Conservation (phyloP, 23 red algal genomes). For the Gracilaria domingensis region DNA sequence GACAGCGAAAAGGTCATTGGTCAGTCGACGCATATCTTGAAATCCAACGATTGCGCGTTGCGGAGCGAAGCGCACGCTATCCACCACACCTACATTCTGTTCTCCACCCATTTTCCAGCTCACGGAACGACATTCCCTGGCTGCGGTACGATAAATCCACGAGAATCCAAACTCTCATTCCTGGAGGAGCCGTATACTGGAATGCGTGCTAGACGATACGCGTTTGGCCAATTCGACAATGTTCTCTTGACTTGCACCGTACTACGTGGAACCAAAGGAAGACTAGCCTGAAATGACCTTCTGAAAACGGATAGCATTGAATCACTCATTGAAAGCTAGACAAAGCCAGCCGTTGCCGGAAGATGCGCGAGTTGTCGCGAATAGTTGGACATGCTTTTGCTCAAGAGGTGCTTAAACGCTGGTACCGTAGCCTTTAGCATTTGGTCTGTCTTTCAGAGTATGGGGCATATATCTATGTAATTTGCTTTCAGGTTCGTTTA, state of each 20-base stretch:
- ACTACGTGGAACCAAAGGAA: not conserved
- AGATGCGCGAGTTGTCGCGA: too few relatives aligned
- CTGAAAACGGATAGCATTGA: not conserved
- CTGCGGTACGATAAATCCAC: slow-evolving; percentile 76
- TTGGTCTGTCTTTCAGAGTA: too few relatives aligned
- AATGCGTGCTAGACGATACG: not conserved
- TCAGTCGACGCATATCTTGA: slow-evolving; percentile 63
- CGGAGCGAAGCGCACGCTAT: slow-evolving; percentile 50
- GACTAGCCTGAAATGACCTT: not conserved
- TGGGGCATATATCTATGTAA: too few relatives aligned
- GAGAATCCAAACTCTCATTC: slow-evolving; percentile 13
- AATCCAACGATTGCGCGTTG: slow-evolving; percentile 72
- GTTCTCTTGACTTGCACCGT: not conserved
- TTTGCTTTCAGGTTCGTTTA: too few relatives aligned
- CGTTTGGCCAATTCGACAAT: not conserved
- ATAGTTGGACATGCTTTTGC: too few relatives aligned
- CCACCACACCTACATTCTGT: slow-evolving; percentile 78
- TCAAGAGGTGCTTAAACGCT: too few relatives aligned
- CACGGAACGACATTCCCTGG: slow-evolving; percentile 84
- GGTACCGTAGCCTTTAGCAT: too few relatives aligned
- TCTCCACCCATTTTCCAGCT: slow-evolving; percentile 80
- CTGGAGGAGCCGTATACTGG: not conserved
- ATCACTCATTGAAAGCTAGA: not conserved
- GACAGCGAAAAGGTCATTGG: slow-evolving; percentile 58
- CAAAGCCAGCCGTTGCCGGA: not conserved